These are phyloP conservation scores for Simplicillium aogashimaense DNA, from an alignment of 2,329 filamentous ascomycete species.

Conservation along the genomic window DNA sequence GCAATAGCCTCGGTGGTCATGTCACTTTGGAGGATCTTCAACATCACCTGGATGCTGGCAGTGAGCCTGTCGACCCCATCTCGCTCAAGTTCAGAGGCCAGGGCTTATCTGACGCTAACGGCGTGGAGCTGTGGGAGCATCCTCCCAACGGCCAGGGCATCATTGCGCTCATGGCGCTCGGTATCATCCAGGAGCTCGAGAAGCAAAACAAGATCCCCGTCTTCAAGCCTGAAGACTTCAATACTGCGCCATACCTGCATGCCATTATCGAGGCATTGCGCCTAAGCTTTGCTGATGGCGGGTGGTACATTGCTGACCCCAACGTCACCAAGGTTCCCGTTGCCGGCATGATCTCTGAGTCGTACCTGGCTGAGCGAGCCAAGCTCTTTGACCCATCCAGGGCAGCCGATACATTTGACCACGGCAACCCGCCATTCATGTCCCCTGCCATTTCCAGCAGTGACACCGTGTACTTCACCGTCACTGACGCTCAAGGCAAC, in stretches of 20 bases:
- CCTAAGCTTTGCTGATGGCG: constrained; percentile 81
- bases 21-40: constrained; percentile 72
- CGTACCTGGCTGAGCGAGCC: constrained; percentile 65
- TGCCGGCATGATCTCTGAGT: constrained; percentile 55
- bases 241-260: constrained; percentile 72
- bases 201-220: constrained; percentile 61
- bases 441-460: constrained; percentile 73
- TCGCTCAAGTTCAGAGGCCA: constrained; percentile 70
- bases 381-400: constrained; percentile 46
- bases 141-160: constrained; percentile 95
- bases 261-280: constrained; percentile 79
- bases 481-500: constrained; percentile 74
- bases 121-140: constrained; percentile 88
- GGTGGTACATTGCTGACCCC: constrained; percentile 86
- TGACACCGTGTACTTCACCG: constrained; percentile 92
- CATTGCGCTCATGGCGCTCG: constrained; percentile 86
- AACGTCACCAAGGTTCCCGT: constrained; percentile 61
- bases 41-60: constrained; percentile 58
- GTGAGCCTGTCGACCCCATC: constrained; percentile 76
- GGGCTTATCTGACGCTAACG: constrained; percentile 21
- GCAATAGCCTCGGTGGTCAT: constrained; percentile 65
- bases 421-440: constrained; percentile 46
- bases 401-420: constrained; percentile 49
- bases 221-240: constrained; percentile 66
- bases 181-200: constrained; percentile 82